phyloP scores from a whole-genome alignment of 768 basidiomycete species.

The Gelatoporia subvermispora region DNA sequence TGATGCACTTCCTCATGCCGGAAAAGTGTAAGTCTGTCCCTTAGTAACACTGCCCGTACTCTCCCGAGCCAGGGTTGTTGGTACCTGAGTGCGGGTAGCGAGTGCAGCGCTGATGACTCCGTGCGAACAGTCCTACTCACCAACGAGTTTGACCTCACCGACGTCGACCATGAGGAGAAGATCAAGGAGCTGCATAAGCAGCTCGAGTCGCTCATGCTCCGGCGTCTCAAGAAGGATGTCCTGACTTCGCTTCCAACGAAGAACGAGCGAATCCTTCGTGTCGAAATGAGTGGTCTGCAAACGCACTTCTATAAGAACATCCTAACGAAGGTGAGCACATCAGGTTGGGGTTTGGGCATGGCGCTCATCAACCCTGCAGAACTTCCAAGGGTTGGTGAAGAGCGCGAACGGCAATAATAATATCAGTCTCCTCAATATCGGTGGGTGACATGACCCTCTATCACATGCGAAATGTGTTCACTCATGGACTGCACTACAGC shows the following conservation, averaged over 20 bases:
- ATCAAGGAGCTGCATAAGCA: constrained; percentile 95
- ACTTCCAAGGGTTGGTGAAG: constrained; percentile 89
- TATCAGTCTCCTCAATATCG: constrained; percentile 94
- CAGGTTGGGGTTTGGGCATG: background rate
- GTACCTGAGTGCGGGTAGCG: background rate
- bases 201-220: constrained; percentile 89
- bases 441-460: constrained; percentile 36
- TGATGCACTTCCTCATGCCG: constrained; percentile 99
- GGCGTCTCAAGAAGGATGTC: constrained; percentile 93
- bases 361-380: constrained; percentile 41
- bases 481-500: constrained; percentile 42
- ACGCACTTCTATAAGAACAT: constrained; percentile 99
- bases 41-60: background rate
- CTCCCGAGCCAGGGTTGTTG: background rate
- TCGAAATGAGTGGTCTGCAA: constrained; percentile 95
- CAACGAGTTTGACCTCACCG: constrained; percentile 92
- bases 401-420: constrained; percentile 85
- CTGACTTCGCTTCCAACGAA: constrained; percentile 95
- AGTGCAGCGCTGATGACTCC: background rate
- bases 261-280: constrained; percentile 94
- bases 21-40: constrained; percentile 72
- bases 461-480: background rate
- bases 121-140: constrained; percentile 69
- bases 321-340: constrained; percentile 68
- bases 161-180: constrained; percentile 88